phyloP scores from a whole-genome alignment of 352 stramenopile genomes.

The Phytophthora sp. region DNA sequence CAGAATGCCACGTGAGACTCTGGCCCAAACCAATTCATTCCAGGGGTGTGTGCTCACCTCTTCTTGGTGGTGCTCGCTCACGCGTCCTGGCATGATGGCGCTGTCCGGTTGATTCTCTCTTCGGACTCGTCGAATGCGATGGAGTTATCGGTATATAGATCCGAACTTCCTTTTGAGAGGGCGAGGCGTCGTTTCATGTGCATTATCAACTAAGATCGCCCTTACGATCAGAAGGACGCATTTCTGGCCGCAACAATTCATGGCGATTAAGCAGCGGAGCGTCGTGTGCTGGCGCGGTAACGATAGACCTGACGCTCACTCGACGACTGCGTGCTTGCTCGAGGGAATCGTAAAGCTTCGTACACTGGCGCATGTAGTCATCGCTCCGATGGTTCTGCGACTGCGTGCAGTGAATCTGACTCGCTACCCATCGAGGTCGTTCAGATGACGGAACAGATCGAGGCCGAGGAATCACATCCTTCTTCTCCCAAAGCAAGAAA shows the following conservation, averaged over 20 bases:
- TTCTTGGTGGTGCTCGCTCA: slow-evolving; percentile 67
- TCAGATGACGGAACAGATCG: slow-evolving; percentile 3
- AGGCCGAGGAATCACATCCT: slow-evolving; percentile 8
- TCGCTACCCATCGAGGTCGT: slow-evolving; percentile 25
- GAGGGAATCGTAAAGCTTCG: slow-evolving; percentile 29
- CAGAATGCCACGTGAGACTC: slow-evolving; percentile 19
- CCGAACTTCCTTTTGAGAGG: too few species aligned
- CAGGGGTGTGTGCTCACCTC: slow-evolving; percentile 56
- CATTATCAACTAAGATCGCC: slow-evolving; percentile 20
- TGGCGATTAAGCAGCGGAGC: not conserved
- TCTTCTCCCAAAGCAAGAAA: slow-evolving; percentile 37
- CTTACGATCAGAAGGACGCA: not conserved
- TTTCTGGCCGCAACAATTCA: slow-evolving; percentile 18
- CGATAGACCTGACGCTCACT: slow-evolving; percentile 7
- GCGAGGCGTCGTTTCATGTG: slow-evolving; percentile 25
- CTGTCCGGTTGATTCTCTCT: not conserved
- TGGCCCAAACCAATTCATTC: not conserved
- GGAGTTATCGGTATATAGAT: not conserved
- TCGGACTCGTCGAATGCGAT: not conserved
- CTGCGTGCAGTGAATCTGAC: slow-evolving; percentile 30
- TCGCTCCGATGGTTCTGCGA: slow-evolving; percentile 7
- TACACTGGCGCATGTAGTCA: slow-evolving; percentile 32
- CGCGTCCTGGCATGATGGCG: slow-evolving; percentile 27
- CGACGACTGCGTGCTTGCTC: slow-evolving; percentile 19
- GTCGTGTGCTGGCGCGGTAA: not conserved